Percentiles rank a stretch among this genome's conserved stretches.
phyloP scores from a whole-genome alignment of 1,284 basidiomycete species.

The Pseudozyma thailandica region DNA sequence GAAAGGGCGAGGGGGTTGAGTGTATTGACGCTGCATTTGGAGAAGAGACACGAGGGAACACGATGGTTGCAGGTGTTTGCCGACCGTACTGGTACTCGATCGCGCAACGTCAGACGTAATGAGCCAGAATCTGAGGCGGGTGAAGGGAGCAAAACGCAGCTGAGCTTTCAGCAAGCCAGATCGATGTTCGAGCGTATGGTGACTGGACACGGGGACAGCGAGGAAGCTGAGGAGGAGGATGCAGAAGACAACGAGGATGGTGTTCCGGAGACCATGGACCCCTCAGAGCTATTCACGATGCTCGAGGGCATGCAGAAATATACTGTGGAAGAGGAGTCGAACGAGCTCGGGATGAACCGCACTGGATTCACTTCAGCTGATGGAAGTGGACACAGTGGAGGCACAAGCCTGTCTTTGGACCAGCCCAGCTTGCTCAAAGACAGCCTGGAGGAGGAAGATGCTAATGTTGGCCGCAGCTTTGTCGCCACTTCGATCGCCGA shows the following conservation, averaged over 20 bases:
- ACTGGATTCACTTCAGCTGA: conserved; percentile 9
- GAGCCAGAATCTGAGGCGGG: background rate
- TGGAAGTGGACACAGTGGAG: conserved; percentile 62
- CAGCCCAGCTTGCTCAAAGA: conserved; percentile 78
- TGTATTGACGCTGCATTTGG: conserved; percentile 57
- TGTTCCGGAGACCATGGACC: conserved; percentile 88
- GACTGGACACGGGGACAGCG: conserved; percentile 2
- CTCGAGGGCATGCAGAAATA: conserved; percentile 86
- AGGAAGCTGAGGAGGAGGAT: conserved; percentile 39
- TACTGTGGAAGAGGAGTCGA: conserved; percentile 74
- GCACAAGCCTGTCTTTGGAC: conserved; percentile 21
- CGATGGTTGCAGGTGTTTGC: conserved; percentile 86
- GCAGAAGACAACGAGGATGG: conserved; percentile 72
- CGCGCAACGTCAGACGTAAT: conserved; percentile 3
- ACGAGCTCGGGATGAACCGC: conserved; percentile 67
- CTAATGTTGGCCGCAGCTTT: conserved; percentile 74
- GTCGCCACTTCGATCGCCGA: conserved; percentile 72
- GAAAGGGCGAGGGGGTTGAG: conserved; percentile 34
- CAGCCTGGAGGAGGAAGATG: conserved; percentile 85
- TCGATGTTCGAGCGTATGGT: conserved; percentile 10
- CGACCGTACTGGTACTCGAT: conserved; percentile 10
- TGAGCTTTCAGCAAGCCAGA: conserved; percentile 36
- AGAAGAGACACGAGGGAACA: conserved; percentile 71
- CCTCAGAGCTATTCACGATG: conserved; percentile 81
- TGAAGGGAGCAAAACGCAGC: conserved; percentile 8